phyloP scores from a whole-genome alignment of 2,329 filamentous ascomycete genomes.

The Cryphonectria parasitica region DNA sequence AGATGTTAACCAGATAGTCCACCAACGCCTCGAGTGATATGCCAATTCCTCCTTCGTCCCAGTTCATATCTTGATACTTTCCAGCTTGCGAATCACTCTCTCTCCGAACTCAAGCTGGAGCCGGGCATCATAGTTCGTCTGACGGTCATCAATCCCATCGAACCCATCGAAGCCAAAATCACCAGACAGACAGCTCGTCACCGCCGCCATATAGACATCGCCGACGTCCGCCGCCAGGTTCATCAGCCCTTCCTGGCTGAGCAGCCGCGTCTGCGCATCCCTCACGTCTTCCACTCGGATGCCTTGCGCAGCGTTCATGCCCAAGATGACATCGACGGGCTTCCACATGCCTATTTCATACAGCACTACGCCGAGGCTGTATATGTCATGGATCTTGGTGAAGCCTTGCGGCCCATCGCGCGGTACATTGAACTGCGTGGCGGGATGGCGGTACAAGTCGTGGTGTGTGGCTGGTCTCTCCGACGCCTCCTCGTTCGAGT shows the following conservation, averaged over 20 bases:
- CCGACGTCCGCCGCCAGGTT: conserved; percentile 22
- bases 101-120: conserved; percentile 22
- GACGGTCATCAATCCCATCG: conserved; percentile 1
- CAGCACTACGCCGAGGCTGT: conserved; percentile 52
- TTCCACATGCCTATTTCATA: conserved; percentile 56
- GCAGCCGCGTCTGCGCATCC: conserved; percentile 3
- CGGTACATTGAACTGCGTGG: conserved; percentile 31
- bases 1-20: neutral
- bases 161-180: conserved; percentile 15
- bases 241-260: conserved; percentile 12
- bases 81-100: conserved; percentile 20
- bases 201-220: conserved; percentile 14
- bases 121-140: conserved; percentile 16
- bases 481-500: conserved; percentile 44
- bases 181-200: conserved; percentile 22
- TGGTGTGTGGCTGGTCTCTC: conserved; percentile 42
- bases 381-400: conserved; percentile 47
- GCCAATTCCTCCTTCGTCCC: neutral
- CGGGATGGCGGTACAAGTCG: conserved; percentile 51
- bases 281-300: conserved; percentile 4
- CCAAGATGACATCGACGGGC: conserved; percentile 46
- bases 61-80: conserved; percentile 6
- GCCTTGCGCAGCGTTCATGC: neutral
- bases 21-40: neutral
- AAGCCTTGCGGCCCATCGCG: conserved; percentile 40